Evolutionary conservation across 495 filamentous ascomycete species (phyloP), one percentile per base, ranked within the genome.

Genomic region (Penicillium cinerascens): DNA sequence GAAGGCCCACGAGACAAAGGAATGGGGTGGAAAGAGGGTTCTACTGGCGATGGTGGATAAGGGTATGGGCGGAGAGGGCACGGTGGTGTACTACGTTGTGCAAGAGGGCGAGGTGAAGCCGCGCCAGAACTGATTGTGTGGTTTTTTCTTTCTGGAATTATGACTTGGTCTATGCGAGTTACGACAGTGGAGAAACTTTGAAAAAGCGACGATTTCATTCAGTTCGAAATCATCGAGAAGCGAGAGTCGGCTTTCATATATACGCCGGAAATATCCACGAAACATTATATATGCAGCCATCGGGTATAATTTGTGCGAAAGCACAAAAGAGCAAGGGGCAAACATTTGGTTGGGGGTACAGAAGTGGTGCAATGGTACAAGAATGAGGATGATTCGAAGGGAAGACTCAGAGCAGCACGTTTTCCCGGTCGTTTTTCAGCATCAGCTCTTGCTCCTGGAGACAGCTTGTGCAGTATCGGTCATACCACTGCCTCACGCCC

Each of bases 91-190:
- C 66, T 99, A 99, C 66, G 81, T 96, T 60, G 82, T 97, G 39
- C 91, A 96, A 57, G 92, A 97, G 67, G 95, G 95, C 2, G 82
- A 95, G 42, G 92, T 98, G 22, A 98, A 97, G 71, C 93, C 95
- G 3, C 76, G 95, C 51, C 93, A 97, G 66, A 98, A 98, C 68
- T 98, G 4, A 69, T 41, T 45, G 29, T 44, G n/a, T n/a, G n/a
- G n/a, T n/a, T n/a, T n/a, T n/a, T n/a, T n/a, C n/a, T n/a, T n/a
- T n/a, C n/a, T n/a, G 27, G 22, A 21, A 25, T 20, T 25, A 6
- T 42, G 8, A 10, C 2, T 33, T 35, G 22, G 10, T 35, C 11
- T 35, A 18, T 15, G 20, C 16, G 16, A 23, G 22, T 23, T 44
- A 23, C 42, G 10, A 39, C 33, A 21, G 8, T 21, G 35, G 13